These are phyloP conservation scores for Bolboschoenus planiculmis DNA, from an alignment of 176 grass and related monocot genomes.

Conservation along the genomic window DNA sequence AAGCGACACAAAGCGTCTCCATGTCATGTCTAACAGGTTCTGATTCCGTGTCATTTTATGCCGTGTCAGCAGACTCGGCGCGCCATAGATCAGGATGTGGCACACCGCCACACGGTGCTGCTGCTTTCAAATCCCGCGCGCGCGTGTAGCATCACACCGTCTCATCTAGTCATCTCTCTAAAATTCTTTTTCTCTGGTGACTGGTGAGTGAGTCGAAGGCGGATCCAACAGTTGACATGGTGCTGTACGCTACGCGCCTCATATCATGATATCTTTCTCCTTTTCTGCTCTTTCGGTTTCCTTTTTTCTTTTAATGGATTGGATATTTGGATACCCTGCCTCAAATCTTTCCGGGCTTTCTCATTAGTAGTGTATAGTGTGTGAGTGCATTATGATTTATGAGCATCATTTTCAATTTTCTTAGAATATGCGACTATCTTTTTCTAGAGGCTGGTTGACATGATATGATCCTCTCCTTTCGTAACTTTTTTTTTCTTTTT, in stretches of 20 bases:
- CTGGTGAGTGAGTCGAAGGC: neutral
- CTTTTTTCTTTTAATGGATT: no score
- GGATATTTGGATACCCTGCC: neutral
- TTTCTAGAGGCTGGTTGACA: neutral
- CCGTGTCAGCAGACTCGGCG: no score
- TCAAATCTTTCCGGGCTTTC: neutral
- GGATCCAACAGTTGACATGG: neutral
- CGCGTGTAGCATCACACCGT: no score
- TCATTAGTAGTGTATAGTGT: neutral
- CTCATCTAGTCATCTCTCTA: no score
- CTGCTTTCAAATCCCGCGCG: no score
- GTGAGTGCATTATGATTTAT: neutral
- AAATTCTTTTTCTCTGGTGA: no score
- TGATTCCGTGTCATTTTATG: no score
- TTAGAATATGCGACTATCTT: neutral
- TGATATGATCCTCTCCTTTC: neutral
- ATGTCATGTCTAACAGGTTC: no score
- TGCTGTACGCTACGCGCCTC: neutral
- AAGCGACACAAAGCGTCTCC: no score
- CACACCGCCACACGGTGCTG: no score
- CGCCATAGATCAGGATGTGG: no score
- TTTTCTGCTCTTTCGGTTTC: neutral
- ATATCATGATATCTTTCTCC: neutral
- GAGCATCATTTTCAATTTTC: neutral
- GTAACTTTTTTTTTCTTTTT: no score